phyloP scores from a whole-genome alignment of 768 basidiomycete species.

The Hygrophorus pudorinus region DNA sequence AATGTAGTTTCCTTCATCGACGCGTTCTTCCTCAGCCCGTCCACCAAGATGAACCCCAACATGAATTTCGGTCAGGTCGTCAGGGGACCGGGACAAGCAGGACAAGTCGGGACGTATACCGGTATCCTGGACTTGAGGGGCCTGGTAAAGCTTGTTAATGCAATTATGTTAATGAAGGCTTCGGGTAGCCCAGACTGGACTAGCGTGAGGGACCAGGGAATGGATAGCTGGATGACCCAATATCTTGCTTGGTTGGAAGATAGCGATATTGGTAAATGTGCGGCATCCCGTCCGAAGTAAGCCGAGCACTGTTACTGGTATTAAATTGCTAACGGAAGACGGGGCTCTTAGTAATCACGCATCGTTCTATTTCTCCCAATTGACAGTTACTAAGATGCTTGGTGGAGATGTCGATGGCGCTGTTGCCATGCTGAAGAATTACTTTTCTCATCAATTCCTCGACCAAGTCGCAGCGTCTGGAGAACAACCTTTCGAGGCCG shows the following conservation, averaged over 20 bases:
- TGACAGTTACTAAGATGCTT: constrained; percentile 45
- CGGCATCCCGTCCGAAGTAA: constrained; percentile 40
- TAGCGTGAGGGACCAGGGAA: constrained; percentile 32
- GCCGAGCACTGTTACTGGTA: constrained; percentile 5
- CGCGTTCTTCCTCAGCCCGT: constrained; percentile 50
- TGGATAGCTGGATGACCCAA: constrained; percentile 40
- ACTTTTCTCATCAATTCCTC: constrained; percentile 40
- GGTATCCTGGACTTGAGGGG: constrained; percentile 54
- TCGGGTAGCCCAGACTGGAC: constrained; percentile 45
- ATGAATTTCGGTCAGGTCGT: constrained; percentile 47
- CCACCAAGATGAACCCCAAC: constrained; percentile 56
- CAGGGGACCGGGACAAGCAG: constrained; percentile 24
- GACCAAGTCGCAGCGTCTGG: constrained; percentile 46
- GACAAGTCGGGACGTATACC: constrained; percentile 35
- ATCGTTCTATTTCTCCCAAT: constrained; percentile 52
- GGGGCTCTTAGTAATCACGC: constrained; percentile 47
- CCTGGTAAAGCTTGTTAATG: constrained; percentile 46
- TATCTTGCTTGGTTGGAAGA: constrained; percentile 51
- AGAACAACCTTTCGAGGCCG: constrained; percentile 50
- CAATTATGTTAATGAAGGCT: constrained; percentile 42
- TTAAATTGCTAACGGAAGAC: neutral
- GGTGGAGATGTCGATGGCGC: constrained; percentile 42
- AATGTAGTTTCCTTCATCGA: constrained; percentile 35
- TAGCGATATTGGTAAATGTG: constrained; percentile 35
- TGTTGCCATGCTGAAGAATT: constrained; percentile 31